phyloP scores from a whole-genome alignment of 139 green algal species.

The Asterochloris sp. region DNA sequence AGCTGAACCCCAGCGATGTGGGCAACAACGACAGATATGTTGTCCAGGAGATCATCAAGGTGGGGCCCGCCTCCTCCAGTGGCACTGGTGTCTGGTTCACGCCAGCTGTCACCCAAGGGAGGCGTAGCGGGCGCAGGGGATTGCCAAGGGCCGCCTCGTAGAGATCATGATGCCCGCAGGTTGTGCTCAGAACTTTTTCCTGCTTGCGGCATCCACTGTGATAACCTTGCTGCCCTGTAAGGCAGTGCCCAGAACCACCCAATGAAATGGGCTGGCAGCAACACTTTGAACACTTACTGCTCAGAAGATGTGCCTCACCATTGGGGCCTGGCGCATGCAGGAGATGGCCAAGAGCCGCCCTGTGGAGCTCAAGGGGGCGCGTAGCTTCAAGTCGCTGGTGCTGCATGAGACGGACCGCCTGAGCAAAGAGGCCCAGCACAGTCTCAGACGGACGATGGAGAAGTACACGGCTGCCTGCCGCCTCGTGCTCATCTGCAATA shows the following conservation, averaged over 20 bases:
- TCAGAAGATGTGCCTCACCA: no score
- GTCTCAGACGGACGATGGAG: slow-evolving; percentile 95
- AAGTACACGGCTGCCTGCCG: slow-evolving; percentile 92
- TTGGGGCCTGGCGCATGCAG: not conserved
- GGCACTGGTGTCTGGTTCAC: no score
- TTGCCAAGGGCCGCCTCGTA: no score
- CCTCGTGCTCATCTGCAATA: slow-evolving; percentile 84
- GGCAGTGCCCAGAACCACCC: no score
- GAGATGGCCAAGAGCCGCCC: slow-evolving; percentile 91
- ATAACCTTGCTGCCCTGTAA: no score
- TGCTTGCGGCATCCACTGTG: no score
- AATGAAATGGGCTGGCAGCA: no score
- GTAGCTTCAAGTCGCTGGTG: slow-evolving; percentile 84
- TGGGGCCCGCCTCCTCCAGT: not conserved
- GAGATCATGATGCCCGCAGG: no score
- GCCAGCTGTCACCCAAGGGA: no score
- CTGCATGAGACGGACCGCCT: slow-evolving; percentile 95
- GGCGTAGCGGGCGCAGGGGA: no score
- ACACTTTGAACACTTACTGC: no score
- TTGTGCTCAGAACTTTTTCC: no score
- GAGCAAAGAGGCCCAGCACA: slow-evolving; percentile 86
- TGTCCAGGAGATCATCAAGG: slow-evolving; percentile 95
- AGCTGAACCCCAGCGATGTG: slow-evolving; percentile 93
- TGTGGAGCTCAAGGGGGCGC: slow-evolving; percentile 59
- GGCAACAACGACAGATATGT: slow-evolving; percentile 93